A percentile compares a stretch with the other conserved stretches of the same genome.
phyloP scores from a whole-genome alignment of 2,329 filamentous ascomycete genomes.

The Pseudogymnoascus sp. region DNA sequence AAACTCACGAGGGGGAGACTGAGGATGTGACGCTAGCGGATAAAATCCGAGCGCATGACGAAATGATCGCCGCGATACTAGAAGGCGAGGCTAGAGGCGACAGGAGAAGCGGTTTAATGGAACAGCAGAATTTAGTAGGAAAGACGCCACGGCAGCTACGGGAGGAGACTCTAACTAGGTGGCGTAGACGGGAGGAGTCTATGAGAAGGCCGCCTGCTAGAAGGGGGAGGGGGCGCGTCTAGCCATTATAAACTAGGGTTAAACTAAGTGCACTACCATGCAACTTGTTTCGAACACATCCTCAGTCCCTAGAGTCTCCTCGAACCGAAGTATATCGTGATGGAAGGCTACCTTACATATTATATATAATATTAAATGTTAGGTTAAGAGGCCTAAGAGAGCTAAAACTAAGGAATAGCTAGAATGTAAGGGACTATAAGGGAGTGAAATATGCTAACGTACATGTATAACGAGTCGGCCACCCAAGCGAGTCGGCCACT shows the following conservation, averaged over 20 bases:
- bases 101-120: conserved; percentile 15
- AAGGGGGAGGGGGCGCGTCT: background rate
- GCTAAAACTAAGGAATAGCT: too few relatives aligned
- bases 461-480: too few relatives aligned
- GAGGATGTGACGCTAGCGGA: conserved; percentile 13
- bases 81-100: background rate
- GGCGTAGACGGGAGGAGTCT: conserved; percentile 13
- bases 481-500: too few relatives aligned
- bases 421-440: too few relatives aligned
- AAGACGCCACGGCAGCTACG: conserved; percentile 16
- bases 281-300: too few relatives aligned
- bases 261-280: too few relatives aligned
- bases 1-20: background rate
- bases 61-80: conserved; percentile 15
- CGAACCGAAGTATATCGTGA: too few relatives aligned
- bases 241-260: background rate
- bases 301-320: too few relatives aligned
- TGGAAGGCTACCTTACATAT: too few relatives aligned
- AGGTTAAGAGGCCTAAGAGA: too few relatives aligned
- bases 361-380: too few relatives aligned
- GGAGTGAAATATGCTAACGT: too few relatives aligned
- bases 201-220: conserved; percentile 3
- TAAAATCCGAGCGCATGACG: conserved; percentile 17
- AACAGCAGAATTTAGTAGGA: conserved; percentile 19
- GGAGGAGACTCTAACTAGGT: background rate